Evolutionary conservation across 1,284 basidiomycete species (phyloP).

Genomic region (Stereum hirsutum): DNA sequence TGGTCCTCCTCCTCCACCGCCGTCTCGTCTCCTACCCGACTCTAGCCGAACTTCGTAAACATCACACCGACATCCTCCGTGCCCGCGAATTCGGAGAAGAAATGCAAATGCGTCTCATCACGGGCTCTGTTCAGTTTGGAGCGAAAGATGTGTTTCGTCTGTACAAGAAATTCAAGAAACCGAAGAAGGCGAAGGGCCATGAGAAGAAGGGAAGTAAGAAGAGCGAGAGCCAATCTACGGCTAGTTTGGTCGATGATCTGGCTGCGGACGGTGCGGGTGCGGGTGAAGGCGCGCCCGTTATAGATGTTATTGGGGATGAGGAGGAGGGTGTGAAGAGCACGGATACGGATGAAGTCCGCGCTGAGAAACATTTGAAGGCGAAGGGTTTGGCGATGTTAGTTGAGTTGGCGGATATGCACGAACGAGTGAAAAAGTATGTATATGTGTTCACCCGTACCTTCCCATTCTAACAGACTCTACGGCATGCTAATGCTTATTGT

Average conservation of each 20-base stretch:
- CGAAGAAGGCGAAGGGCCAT: slow-evolving; percentile 19
- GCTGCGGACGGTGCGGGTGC: not conserved
- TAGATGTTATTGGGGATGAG: not conserved
- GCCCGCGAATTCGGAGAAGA: slow-evolving; percentile 45
- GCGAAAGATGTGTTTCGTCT: slow-evolving; percentile 45
- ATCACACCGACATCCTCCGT: slow-evolving; percentile 34
- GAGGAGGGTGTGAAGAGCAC: slow-evolving; percentile 1
- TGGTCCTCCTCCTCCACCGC: slow-evolving; percentile 38
- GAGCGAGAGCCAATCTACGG: slow-evolving; percentile 5
- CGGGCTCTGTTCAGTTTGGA: slow-evolving; percentile 35
- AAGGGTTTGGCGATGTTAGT: slow-evolving; percentile 30
- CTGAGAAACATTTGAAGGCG: slow-evolving; percentile 32
- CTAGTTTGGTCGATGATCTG: too few species aligned
- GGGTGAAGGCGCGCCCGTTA: not conserved
- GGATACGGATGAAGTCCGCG: not conserved
- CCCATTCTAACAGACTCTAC: too few species aligned
- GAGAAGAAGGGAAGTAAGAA: slow-evolving; percentile 17
- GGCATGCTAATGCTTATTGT: not conserved
- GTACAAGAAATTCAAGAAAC: slow-evolving; percentile 24
- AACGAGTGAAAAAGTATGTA: slow-evolving; percentile 58
- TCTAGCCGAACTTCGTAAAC: slow-evolving; percentile 39
- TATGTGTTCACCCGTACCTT: not conserved
- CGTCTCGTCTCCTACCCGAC: slow-evolving; percentile 47
- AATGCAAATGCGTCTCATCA: slow-evolving; percentile 35
- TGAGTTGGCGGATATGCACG: slow-evolving; percentile 51